phyloP scores from a whole-genome alignment of 305 asterid genomes.

The Solanum hybrid region DNA sequence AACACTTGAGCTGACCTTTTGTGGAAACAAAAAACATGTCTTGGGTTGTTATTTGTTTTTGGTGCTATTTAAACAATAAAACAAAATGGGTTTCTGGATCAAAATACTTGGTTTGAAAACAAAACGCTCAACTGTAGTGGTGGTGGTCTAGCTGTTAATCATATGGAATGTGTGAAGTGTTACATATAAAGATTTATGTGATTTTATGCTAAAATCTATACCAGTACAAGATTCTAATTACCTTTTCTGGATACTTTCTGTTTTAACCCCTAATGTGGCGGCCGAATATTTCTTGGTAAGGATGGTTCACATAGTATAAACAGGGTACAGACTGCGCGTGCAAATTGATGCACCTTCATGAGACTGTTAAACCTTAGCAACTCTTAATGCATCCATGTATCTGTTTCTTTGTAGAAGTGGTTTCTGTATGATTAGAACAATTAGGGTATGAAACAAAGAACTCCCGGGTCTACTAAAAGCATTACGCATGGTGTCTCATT shows the following conservation, averaged over 20 bases:
- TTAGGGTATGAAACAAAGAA: background rate
- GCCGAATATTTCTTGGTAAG: background rate
- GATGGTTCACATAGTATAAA: background rate
- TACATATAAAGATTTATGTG: background rate
- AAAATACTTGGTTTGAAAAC: background rate
- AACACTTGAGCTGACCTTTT: background rate
- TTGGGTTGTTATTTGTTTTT: background rate
- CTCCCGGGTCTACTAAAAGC: background rate
- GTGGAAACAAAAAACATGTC: background rate
- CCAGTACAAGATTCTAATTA: background rate
- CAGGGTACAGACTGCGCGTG: background rate
- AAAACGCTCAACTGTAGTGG: background rate
- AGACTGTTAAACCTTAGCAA: background rate
- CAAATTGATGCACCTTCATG: background rate
- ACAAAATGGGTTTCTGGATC: background rate
- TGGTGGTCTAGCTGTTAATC: background rate
- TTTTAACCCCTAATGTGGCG: background rate
- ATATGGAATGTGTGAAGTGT: background rate
- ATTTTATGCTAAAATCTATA: background rate
- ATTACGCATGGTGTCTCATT: background rate
- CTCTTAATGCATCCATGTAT: background rate
- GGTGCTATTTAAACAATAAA: background rate
- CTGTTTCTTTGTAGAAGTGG: background rate
- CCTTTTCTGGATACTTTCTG: background rate
- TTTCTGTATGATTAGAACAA: background rate